Evolutionary conservation across 306 rosid species (phyloP), one percentile per base, ranked within the genome.

Genomic region (Lablab purpureus): DNA sequence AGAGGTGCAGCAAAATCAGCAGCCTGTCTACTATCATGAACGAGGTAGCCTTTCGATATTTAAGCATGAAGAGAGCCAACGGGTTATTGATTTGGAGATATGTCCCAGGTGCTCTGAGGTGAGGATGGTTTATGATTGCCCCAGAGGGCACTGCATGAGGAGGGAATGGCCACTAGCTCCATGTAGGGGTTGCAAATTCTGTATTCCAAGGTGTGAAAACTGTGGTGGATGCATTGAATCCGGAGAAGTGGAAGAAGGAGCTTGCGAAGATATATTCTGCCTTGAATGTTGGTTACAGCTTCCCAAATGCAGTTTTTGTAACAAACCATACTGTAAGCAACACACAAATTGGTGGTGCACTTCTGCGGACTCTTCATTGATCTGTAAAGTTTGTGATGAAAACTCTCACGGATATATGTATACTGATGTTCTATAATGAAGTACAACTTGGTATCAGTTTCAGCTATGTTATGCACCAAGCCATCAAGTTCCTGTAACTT

Each of bases 271-370:
- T 74, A 17, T 23, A 30, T 66, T 92, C 81, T 91, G 99, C 58
- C 68, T 81, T 45, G 66, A 82, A 45, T 95, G 99, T 75, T 92
- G 98, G 97, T 89, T 91, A 28, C 73, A 73, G 59, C 90, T 88
- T 80, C 97, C 97, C 10, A 92, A 95, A 75, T 95, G 98, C 80
- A 84, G 77, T 74, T 87, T 81, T 74, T 95, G 99, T 79, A 91
- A 92, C 85, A 91, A 84, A 81, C 91, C 99, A 19, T 91, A 91
- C 22, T 95, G 99, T 27, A 90, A 58, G 75, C 88, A 73, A 67
- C 98, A 95, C 45, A 59, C 80, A 43, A 23, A 76, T 43, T 74
- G 83, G 69, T 73, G 82, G 75, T 27, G 82, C 78, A 36, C 23
- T 46, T 66, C 82, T 36, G 66, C 87, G 8, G 81, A 84, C 27